Conservation (phyloP, 768 basidiomycete species). For the Kwoniella dejecticola region DNA sequence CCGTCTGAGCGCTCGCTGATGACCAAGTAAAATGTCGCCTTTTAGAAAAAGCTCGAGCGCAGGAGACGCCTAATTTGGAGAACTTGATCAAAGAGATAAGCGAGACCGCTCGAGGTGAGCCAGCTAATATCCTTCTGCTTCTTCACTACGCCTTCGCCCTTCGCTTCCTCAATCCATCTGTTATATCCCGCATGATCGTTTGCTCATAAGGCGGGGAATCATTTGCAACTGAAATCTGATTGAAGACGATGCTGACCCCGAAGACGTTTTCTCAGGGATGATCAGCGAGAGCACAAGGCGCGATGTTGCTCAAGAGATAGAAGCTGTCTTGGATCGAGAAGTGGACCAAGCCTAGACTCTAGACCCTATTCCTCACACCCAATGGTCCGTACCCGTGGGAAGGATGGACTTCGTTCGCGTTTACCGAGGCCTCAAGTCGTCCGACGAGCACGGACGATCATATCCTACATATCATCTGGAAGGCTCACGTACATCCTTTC, state of each 20-base stretch:
- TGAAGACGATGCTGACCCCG: background rate
- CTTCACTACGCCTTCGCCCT: background rate
- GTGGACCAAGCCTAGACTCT: constrained; percentile 41
- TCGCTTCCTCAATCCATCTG: background rate
- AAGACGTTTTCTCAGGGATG: constrained; percentile 25
- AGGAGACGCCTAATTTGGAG: constrained; percentile 40
- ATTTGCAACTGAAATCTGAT: background rate
- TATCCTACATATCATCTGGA: too few species aligned
- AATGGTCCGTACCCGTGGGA: too few species aligned
- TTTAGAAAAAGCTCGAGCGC: constrained; percentile 39
- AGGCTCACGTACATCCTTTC: too few species aligned
- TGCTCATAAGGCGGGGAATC: background rate
- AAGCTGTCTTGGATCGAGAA: constrained; percentile 44
- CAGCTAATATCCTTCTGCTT: background rate
- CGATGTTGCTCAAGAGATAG: constrained; percentile 42
- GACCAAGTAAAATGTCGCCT: background rate
- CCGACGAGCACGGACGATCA: too few species aligned
- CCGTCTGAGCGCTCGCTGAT: background rate
- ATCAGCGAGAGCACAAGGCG: constrained; percentile 21
- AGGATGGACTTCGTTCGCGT: too few species aligned
- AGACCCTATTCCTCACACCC: background rate
- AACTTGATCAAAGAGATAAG: constrained; percentile 32
- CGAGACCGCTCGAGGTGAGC: constrained; percentile 37
- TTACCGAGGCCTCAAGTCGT: too few species aligned
- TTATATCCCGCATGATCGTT: too few species aligned